Conservation (phyloP, 106 monocot genomes). For the Acanthochlamys bracteata region DNA sequence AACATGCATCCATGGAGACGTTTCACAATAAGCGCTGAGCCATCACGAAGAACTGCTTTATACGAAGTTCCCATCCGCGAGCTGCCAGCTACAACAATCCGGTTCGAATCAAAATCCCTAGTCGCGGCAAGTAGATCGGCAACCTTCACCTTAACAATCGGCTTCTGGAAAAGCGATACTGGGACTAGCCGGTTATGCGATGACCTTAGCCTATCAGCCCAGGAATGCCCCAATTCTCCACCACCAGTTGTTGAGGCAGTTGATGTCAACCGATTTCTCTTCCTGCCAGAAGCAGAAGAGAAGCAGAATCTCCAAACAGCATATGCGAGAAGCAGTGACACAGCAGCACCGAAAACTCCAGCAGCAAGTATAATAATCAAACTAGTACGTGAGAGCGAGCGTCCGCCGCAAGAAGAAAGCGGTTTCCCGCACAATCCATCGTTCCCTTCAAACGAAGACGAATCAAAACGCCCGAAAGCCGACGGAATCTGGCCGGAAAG, state of each 20-base stretch:
- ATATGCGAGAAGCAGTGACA: slow-evolving; percentile 32
- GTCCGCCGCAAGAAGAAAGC: slow-evolving; percentile 17
- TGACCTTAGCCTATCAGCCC: slow-evolving; percentile 3
- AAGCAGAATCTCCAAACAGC: slow-evolving; percentile 31
- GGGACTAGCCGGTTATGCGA: slow-evolving; percentile 10
- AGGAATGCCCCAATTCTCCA: background rate
- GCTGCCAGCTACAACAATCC: slow-evolving; percentile 49
- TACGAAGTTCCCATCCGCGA: slow-evolving; percentile 52
- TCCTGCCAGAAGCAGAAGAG: slow-evolving; percentile 4
- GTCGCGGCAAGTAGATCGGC: slow-evolving; percentile 79
- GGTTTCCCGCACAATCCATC: slow-evolving; percentile 30
- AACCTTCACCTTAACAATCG: slow-evolving; percentile 77
- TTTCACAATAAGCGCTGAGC: slow-evolving; percentile 78
- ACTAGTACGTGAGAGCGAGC: slow-evolving; percentile 5
- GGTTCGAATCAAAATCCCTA: slow-evolving; percentile 37
- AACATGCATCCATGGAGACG: slow-evolving; percentile 46
- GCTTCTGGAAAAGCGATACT: slow-evolving; percentile 40
- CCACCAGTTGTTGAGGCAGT: background rate
- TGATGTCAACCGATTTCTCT: background rate
- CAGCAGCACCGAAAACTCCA: slow-evolving; percentile 48
- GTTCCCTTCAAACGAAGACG: slow-evolving; percentile 24
- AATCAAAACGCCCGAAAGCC: slow-evolving; percentile 8
- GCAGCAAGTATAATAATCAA: slow-evolving; percentile 42
- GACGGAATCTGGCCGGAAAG: slow-evolving; percentile 26
- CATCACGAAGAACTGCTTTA: slow-evolving; percentile 61